Percentiles rank a stretch among this genome's conserved stretches.
Conservation (phyloP, 441 rosid genomes). For the Isatis lusitanica region DNA sequence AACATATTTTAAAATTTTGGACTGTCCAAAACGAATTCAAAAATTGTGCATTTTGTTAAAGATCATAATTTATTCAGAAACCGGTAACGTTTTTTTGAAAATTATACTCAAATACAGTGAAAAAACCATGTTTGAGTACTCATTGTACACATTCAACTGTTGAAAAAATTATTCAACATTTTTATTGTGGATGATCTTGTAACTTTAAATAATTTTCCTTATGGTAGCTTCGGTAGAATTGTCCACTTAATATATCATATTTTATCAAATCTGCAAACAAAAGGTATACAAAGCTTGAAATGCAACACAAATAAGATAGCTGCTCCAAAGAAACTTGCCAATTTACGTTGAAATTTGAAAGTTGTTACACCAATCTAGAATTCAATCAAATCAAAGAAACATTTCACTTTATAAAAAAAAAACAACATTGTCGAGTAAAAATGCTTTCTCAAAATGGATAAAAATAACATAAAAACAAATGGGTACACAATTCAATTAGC, state of each 20-base stretch:
- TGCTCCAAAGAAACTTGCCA: background rate
- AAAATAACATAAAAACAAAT: background rate
- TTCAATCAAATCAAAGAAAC: background rate
- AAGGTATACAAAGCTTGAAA: background rate
- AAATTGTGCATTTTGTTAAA: no score
- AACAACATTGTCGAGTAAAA: background rate
- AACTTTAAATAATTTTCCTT: no score
- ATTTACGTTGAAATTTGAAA: background rate
- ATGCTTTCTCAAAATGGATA: background rate
- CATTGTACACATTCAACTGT: no score
- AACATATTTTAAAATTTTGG: no score
- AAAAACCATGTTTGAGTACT: no score
- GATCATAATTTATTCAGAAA: no score
- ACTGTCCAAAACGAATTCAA: no score
- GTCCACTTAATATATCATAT: background rate
- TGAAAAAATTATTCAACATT: no score
- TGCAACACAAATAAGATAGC: background rate
- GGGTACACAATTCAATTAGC: background rate
- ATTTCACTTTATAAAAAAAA: no score
- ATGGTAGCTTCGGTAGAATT: slow-evolving; percentile 28
- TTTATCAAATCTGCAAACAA: background rate
- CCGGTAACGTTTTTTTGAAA: no score
- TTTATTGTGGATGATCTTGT: no score
- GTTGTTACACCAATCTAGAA: background rate
- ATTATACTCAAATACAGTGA: no score